Percentiles rank a stretch among this genome's conserved stretches.
These are phyloP conservation scores for Lentithecium fluviatile DNA, from an alignment of 495 filamentous ascomycete species.

Conservation along the genomic window DNA sequence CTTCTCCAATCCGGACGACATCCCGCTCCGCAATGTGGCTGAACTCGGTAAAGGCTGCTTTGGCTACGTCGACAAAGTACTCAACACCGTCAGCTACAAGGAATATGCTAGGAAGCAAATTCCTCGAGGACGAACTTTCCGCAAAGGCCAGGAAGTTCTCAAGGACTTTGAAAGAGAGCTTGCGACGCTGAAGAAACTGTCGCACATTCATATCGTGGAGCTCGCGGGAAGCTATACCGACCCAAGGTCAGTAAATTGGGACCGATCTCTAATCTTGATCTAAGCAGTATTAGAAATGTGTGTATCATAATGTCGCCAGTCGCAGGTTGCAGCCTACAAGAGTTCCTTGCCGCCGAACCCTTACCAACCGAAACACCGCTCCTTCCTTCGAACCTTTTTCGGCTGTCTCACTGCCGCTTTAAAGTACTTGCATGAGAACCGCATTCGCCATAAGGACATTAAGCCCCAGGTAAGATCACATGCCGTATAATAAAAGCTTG, in stretches of 20 bases:
- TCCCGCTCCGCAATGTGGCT: conserved; percentile 5
- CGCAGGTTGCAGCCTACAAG: neutral
- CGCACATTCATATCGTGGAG: neutral
- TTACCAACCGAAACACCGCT: neutral
- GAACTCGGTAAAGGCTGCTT: neutral
- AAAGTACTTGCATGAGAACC: too few relatives aligned
- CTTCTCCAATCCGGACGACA: conserved; percentile 4
- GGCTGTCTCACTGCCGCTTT: too few relatives aligned
- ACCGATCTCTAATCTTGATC: too few relatives aligned
- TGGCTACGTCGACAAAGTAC: neutral
- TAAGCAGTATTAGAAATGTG: conserved; percentile 32
- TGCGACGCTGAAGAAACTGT: neutral
- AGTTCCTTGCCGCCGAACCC: neutral
- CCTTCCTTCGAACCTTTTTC: neutral
- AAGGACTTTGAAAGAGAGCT: neutral
- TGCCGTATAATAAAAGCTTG: too few relatives aligned
- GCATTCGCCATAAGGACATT: too few relatives aligned
- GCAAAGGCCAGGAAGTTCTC: neutral
- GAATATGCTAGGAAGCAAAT: neutral
- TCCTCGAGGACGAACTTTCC: neutral
- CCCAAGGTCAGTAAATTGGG: conserved; percentile 1
- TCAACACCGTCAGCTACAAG: neutral
- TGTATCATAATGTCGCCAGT: conserved; percentile 29
- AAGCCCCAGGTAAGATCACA: too few relatives aligned
- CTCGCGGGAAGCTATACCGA: conserved; percentile 39